Evolutionary conservation across 192 early-diverging fungal genomes (phyloP).

Genomic region (Mortierella antarctica): DNA sequence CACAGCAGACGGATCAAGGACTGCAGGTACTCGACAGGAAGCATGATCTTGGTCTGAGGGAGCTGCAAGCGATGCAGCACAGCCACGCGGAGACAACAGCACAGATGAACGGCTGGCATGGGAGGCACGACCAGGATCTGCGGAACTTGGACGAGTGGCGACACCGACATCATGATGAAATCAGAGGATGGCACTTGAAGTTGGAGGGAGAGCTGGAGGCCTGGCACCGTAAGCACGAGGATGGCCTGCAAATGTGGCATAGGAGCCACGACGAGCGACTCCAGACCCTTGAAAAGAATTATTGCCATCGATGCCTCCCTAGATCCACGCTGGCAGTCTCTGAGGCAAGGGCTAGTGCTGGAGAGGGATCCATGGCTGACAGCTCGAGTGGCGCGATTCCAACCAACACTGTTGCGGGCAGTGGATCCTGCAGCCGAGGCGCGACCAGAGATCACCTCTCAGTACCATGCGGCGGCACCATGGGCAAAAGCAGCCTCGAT

Average conservation of each 20-base stretch:
- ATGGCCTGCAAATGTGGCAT: constrained; percentile 7
- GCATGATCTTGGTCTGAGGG: constrained; percentile 10
- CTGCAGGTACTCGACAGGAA: not conserved
- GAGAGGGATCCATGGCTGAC: too few relatives aligned
- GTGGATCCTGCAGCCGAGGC: too few relatives aligned
- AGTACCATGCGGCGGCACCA: too few relatives aligned
- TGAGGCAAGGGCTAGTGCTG: too few relatives aligned
- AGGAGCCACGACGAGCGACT: not conserved
- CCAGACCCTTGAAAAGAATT: not conserved
- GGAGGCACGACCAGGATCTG: not conserved
- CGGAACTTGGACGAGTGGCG: not conserved
- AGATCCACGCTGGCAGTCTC: too few relatives aligned
- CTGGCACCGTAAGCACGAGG: not conserved
- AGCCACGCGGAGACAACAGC: too few relatives aligned
- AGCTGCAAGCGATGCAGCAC: not conserved
- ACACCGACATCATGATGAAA: not conserved
- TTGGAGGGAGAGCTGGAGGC: not conserved
- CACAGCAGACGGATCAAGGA: not conserved
- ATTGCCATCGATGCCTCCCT: not conserved
- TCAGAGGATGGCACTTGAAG: not conserved
- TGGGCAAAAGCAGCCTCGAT: too few relatives aligned
- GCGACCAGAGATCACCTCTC: too few relatives aligned
- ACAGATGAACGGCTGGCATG: constrained; percentile 1
- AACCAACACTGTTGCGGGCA: too few relatives aligned
- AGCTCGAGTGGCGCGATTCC: too few relatives aligned